phyloP scores from a whole-genome alignment of 805 yeast genomes.

The Lipomyces starkeyi region DNA sequence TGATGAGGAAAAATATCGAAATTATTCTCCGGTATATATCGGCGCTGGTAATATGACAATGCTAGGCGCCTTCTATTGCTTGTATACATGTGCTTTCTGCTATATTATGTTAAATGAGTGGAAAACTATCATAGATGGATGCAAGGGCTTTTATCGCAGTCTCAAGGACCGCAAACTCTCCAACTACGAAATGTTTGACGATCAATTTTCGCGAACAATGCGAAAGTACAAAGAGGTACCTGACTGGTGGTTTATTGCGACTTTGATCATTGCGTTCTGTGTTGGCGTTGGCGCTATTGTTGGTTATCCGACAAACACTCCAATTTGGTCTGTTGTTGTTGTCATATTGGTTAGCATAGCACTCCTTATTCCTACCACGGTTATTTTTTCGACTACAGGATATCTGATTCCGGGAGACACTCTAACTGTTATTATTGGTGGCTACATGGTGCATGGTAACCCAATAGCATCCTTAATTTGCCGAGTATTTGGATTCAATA shows the following conservation, averaged over 20 bases:
- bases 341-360: slow-evolving; percentile 59
- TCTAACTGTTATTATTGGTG: slow-evolving; percentile 21
- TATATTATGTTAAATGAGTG: slow-evolving; percentile 65
- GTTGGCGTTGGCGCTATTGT: slow-evolving; percentile 45
- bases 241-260: slow-evolving; percentile 39
- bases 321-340: slow-evolving; percentile 67
- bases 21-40: slow-evolving; percentile 65
- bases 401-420: slow-evolving; percentile 59
- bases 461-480: slow-evolving; percentile 57
- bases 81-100: slow-evolving; percentile 68
- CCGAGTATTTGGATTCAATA: slow-evolving; percentile 63
- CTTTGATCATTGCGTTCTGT: slow-evolving; percentile 52
- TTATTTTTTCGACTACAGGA: slow-evolving; percentile 68
- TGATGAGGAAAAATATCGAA: slow-evolving; percentile 54
- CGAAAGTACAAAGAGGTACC: slow-evolving; percentile 69
- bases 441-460: slow-evolving; percentile 25
- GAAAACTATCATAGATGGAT: slow-evolving; percentile 64
- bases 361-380: slow-evolving; percentile 65
- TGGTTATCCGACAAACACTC: slow-evolving; percentile 50
- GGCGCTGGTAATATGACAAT: slow-evolving; percentile 52
- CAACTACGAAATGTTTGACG: slow-evolving; percentile 58
- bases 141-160: slow-evolving; percentile 56
- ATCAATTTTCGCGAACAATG: slow-evolving; percentile 48
- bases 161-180: slow-evolving; percentile 51
- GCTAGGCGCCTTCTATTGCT: slow-evolving; percentile 44